Percentiles rank a stretch among this genome's conserved stretches.
These are phyloP conservation scores for Lachnellula subtilissima DNA, from an alignment of 2,329 filamentous ascomycete species.

Conservation along the genomic window DNA sequence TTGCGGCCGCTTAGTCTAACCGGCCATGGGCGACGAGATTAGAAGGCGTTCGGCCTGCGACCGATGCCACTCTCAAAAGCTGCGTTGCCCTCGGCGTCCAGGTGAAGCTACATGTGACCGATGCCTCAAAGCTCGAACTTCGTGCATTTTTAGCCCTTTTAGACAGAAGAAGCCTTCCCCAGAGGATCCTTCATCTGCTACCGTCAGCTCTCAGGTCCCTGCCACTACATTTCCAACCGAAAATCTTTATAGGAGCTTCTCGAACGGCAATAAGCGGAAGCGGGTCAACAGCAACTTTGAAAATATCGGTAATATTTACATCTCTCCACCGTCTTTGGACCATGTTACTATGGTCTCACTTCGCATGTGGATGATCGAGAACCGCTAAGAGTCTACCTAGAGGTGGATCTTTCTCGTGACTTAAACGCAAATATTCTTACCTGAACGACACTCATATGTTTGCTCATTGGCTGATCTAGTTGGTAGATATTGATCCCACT, in stretches of 20 bases:
- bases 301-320: neutral
- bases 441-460: neutral
- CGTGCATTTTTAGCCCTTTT: conserved; percentile 41
- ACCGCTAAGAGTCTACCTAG: neutral
- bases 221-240: neutral
- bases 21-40: conserved; percentile 22
- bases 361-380: neutral
- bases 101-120: conserved; percentile 36
- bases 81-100: conserved; percentile 40
- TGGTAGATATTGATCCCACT: neutral
- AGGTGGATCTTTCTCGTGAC: neutral
- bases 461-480: neutral
- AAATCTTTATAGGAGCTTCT: no score
- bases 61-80: conserved; percentile 44
- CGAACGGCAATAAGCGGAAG: neutral
- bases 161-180: conserved; percentile 19
- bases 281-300: neutral
- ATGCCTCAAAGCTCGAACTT: conserved; percentile 38
- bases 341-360: neutral
- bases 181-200: neutral
- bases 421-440: neutral
- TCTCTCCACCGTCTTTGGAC: neutral
- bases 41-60: conserved; percentile 34
- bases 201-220: neutral
- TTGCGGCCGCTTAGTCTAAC: no score